Conservation (phyloP, 305 asterid species). For the Andrographis paniculata region DNA sequence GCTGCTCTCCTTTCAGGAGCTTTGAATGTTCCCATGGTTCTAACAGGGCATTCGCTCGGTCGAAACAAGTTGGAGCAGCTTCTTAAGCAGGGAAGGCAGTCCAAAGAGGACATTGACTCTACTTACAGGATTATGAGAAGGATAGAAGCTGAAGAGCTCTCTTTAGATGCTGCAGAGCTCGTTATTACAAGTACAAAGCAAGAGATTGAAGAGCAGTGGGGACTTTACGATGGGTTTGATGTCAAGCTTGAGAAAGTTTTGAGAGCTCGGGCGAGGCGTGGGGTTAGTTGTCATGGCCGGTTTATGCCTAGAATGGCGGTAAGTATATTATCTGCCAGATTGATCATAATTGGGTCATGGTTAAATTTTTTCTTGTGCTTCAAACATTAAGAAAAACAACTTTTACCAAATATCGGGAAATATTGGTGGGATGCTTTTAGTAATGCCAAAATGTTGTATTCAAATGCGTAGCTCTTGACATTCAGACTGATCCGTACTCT, state of each 20-base stretch:
- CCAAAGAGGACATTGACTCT: slow-evolving; percentile 77
- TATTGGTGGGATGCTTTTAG: too few species aligned
- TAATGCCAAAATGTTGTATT: too few species aligned
- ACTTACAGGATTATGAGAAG: slow-evolving; percentile 77
- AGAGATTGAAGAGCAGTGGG: slow-evolving; percentile 92
- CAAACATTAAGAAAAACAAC: too few species aligned
- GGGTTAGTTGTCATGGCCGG: slow-evolving; percentile 74
- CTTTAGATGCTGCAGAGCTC: slow-evolving; percentile 75
- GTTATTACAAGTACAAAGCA: slow-evolving; percentile 80
- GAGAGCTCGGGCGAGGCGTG: slow-evolving; percentile 70
- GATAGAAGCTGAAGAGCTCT: slow-evolving; percentile 76
- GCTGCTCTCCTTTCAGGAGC: slow-evolving; percentile 86
- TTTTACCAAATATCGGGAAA: too few species aligned
- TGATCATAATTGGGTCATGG: too few species aligned
- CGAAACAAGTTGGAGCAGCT: slow-evolving; percentile 83
- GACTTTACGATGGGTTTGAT: slow-evolving; percentile 78
- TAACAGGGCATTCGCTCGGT: slow-evolving; percentile 81
- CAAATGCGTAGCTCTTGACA: not conserved
- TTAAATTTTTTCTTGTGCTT: too few species aligned
- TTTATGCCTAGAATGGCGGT: slow-evolving; percentile 92
- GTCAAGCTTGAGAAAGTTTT: slow-evolving; percentile 68
- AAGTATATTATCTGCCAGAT: slow-evolving; percentile 23
- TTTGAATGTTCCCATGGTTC: slow-evolving; percentile 78
- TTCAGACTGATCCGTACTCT: not conserved
- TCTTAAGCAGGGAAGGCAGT: slow-evolving; percentile 68